A percentile compares a stretch with the other conserved stretches of the same genome.
phyloP scores from a whole-genome alignment of 2,329 filamentous ascomycete genomes.

The Venturiaceae sp. region DNA sequence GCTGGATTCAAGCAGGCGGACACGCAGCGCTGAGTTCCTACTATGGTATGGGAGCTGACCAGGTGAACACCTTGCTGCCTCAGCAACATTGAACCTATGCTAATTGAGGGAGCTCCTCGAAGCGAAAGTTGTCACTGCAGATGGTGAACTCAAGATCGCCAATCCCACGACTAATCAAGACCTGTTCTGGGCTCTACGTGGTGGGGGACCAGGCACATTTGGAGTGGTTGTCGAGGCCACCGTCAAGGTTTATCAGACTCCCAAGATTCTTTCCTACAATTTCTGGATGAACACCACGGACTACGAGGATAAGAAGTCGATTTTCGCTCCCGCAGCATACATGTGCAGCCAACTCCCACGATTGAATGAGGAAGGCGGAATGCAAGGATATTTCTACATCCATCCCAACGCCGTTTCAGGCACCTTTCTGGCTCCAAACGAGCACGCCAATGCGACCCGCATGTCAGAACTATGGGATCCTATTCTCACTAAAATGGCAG shows the following conservation, averaged over 20 bases:
- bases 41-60: conserved; percentile 16
- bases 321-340: conserved; percentile 4
- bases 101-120: conserved; percentile 14
- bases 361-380: conserved; percentile 1
- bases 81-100: no score
- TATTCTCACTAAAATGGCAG: neutral
- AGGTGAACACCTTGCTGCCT: no score
- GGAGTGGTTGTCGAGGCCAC: conserved; percentile 6
- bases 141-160: neutral
- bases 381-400: conserved; percentile 7
- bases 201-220: neutral
- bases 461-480: neutral
- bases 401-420: neutral
- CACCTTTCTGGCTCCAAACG: neutral
- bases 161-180: conserved; percentile 20
- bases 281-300: conserved; percentile 8
- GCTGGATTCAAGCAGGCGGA: conserved; percentile 3
- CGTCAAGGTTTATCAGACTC: conserved; percentile 8
- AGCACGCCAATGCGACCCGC: neutral
- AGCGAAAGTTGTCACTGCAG: conserved; percentile 35
- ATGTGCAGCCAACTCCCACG: conserved; percentile 1
- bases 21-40: neutral
- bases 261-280: neutral
- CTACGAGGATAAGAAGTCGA: neutral
- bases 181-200: conserved; percentile 9